Conservation (phyloP, 1,139 yeast species). For the Blastobotrys persicus region DNA sequence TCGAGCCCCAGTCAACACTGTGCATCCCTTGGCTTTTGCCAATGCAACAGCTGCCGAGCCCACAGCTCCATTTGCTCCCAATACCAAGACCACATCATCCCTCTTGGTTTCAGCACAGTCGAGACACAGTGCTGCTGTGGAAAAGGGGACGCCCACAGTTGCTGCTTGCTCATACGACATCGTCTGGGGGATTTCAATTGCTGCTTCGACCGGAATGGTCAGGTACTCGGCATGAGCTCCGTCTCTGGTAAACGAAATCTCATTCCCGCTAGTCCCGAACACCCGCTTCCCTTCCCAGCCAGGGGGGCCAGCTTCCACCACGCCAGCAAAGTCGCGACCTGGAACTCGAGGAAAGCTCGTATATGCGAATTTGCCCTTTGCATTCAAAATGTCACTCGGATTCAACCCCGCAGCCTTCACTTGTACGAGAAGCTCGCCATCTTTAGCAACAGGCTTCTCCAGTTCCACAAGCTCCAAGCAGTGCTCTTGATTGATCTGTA, state of each 20-base stretch:
- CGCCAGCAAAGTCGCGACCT: constrained; percentile 11
- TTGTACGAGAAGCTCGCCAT: constrained; percentile 3
- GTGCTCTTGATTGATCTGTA: constrained; percentile 1
- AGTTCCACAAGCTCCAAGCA: constrained; percentile 1
- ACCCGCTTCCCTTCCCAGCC: constrained; percentile 10
- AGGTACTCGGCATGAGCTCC: constrained; percentile 11
- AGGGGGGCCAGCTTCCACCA: constrained; percentile 5
- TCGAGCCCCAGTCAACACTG: constrained; percentile 1
- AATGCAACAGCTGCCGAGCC: constrained; percentile 9
- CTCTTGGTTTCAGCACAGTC: neutral
- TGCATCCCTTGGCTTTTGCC: constrained; percentile 3
- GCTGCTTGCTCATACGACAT: constrained; percentile 9
- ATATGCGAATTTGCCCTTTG: constrained; percentile 6
- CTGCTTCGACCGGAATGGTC: neutral
- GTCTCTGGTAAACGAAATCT: constrained; percentile 10
- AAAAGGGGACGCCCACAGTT: constrained; percentile 6
- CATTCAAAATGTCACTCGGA: constrained; percentile 8
- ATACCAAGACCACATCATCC: constrained; percentile 3
- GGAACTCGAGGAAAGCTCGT: constrained; percentile 9
- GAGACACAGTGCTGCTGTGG: constrained; percentile 5
- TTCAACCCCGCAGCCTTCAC: constrained; percentile 9
- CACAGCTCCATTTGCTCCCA: constrained; percentile 11
- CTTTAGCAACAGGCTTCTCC: constrained; percentile 2
- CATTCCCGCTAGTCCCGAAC: constrained; percentile 10
- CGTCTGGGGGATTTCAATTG: constrained; percentile 5